Evolutionary conservation across 2,329 filamentous ascomycete species (phyloP).

Genomic region (Corniculantispora saksenae): DNA sequence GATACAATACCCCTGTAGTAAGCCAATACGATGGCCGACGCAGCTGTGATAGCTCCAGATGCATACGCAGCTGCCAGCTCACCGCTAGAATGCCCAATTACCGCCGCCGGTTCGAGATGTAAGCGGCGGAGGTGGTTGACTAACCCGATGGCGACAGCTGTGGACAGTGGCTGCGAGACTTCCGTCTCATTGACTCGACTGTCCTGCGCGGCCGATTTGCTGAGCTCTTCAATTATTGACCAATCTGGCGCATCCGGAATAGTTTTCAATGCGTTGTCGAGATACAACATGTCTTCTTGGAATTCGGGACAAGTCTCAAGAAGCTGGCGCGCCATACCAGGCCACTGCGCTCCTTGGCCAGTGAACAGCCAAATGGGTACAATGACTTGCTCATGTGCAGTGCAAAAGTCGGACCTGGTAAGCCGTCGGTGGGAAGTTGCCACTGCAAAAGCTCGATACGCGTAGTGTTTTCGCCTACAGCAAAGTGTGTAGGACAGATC

Average conservation of each 20-base stretch:
- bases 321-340: slow-evolving; percentile 4
- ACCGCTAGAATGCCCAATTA: slow-evolving; percentile 45
- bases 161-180: slow-evolving; percentile 42
- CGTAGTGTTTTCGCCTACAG: background rate
- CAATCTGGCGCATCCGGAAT: background rate
- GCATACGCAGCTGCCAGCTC: slow-evolving; percentile 49
- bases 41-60: slow-evolving; percentile 34
- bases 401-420: background rate
- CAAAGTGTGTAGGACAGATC: background rate
- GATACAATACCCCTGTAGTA: slow-evolving; percentile 39
- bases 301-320: background rate
- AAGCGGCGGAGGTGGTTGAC: slow-evolving; percentile 38
- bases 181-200: slow-evolving; percentile 28
- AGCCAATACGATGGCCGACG: slow-evolving; percentile 39
- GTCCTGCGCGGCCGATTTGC: background rate
- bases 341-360: background rate
- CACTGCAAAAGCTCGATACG: background rate
- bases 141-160: slow-evolving; percentile 45
- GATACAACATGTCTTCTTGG: background rate
- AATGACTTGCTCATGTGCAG: background rate
- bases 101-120: slow-evolving; percentile 34
- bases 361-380: background rate
- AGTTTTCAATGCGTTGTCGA: background rate
- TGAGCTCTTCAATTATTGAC: background rate
- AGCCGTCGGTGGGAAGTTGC: background rate